Base-by-base conservation (phyloP, 1,284 basidiomycete genomes). In the Puccinia horiana region DNA sequence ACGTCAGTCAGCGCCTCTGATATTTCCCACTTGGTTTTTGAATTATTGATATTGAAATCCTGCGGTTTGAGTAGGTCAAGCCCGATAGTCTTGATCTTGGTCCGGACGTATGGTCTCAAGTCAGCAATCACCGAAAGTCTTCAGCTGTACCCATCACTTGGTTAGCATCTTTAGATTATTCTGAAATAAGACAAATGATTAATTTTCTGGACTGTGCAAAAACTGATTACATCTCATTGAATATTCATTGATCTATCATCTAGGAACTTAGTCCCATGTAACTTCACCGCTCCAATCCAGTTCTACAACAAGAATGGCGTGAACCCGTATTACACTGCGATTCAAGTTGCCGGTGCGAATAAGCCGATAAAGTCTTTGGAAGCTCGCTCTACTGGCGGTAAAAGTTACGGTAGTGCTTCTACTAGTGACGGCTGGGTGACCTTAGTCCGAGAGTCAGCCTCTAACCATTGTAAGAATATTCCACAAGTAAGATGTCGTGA, bases 291-390 rank as follows among this genome's bases (percentile, higher is more conserved):
- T 26, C 70, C 78, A n/a, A 58, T 81, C 6, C 23, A 26, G 11
- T 42, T 81, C 70, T 63, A 73, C 3, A 81, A 81, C 54, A 81
- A 81, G 58, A n/a, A 26, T 29, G 78, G 78, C 35, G 56, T 63
- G 49, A 72, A 49, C 23, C 32, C 35, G 23, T 74, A 81, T 54
- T 81, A n/a, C 6, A 63, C n/a, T 35, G 63, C 79, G 8, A 74
- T 81, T n/a, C 79, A 81, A 74, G 56, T 74, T 14, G n/a, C 32
- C 23, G 70, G 70, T 54, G 35, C 79, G 4, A 81, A 81, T 29
- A 47, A 29, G 12, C 79, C 70, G 18, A 23, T 81, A 1, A 40
- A 44, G 32, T 73, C 70, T 2, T 40, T 81, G 12, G 70, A 81
- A n/a, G 61, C 65, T 40, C 29, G 23, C 35, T 26, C 79, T 3